Evolutionary conservation across 495 filamentous ascomycete genomes (phyloP).

Genomic region (Patellaria atrata): DNA sequence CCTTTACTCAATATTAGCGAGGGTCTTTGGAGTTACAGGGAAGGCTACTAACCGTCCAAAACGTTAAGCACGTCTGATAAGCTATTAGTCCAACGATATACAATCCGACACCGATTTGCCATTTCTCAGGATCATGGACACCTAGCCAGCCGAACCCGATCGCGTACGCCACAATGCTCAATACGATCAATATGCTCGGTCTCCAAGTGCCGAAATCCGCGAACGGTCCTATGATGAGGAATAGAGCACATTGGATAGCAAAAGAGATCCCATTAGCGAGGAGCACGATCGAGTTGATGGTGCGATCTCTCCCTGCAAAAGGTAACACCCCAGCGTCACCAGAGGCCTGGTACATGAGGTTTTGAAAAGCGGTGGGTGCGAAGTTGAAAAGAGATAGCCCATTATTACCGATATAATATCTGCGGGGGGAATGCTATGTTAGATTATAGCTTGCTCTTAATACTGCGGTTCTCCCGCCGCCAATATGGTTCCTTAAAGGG

Average conservation of each 20-base stretch:
- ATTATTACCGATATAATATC: constrained; percentile 55
- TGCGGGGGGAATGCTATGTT: constrained; percentile 1
- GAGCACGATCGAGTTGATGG: constrained; percentile 47
- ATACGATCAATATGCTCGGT: constrained; percentile 44
- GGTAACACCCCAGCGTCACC: constrained; percentile 32
- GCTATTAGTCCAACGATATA: constrained; percentile 52
- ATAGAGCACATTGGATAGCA: constrained; percentile 45
- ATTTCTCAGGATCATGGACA: constrained; percentile 40
- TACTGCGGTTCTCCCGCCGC: not conserved
- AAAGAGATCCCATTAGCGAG: constrained; percentile 50
- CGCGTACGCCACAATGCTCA: constrained; percentile 42
- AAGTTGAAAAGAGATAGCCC: constrained; percentile 55
- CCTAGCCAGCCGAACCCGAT: constrained; percentile 53
- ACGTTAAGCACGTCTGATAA: constrained; percentile 51
- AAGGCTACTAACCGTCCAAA: too few relatives aligned
- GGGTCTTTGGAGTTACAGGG: too few relatives aligned
- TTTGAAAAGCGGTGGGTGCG: constrained; percentile 51
- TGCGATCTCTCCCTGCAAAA: constrained; percentile 37
- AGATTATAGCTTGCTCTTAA: not conserved
- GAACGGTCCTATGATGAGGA: constrained; percentile 44
- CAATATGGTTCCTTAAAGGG: constrained; percentile 1
- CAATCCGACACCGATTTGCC: constrained; percentile 40
- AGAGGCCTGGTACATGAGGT: constrained; percentile 44
- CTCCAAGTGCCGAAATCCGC: constrained; percentile 49
- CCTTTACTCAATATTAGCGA: too few relatives aligned